Conservation (phyloP, 148 eudicot species). For the Salicornia ramosissima region DNA sequence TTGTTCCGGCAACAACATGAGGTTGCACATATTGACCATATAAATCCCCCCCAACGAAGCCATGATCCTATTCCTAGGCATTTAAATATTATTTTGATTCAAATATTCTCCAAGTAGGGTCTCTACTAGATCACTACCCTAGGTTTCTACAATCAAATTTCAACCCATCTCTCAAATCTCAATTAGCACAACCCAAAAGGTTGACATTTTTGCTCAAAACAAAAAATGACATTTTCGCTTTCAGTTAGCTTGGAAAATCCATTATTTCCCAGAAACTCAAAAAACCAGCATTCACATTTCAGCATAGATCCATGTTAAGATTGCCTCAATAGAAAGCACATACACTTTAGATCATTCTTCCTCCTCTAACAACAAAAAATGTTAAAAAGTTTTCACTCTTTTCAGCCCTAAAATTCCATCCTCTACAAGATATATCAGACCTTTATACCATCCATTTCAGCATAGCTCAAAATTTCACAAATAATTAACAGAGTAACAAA, state of each 20-base stretch:
- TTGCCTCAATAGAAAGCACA: not conserved
- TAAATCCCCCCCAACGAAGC: not conserved
- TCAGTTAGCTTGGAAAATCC: not conserved
- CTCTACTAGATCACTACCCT: not conserved
- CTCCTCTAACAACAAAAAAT: not conserved
- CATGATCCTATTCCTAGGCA: not conserved
- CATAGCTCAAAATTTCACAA: not conserved
- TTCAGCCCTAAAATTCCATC: not conserved
- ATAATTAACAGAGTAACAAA: not conserved
- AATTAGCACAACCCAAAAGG: not conserved
- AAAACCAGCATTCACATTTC: not conserved
- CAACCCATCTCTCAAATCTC: not conserved
- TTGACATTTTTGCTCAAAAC: not conserved
- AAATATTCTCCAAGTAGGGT: not conserved
- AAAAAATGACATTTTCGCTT: no score
- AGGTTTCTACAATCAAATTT: not conserved
- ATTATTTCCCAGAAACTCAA: not conserved
- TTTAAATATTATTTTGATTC: not conserved
- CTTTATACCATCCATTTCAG: constrained; percentile 1
- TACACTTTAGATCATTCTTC: not conserved
- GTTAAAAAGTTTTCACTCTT: not conserved
- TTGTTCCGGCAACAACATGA: not conserved
- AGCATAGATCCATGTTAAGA: not conserved
- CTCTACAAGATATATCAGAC: not conserved
- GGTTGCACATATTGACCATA: not conserved